Evolutionary conservation across 768 basidiomycete genomes (phyloP).

Genomic region (Collybia nuda): DNA sequence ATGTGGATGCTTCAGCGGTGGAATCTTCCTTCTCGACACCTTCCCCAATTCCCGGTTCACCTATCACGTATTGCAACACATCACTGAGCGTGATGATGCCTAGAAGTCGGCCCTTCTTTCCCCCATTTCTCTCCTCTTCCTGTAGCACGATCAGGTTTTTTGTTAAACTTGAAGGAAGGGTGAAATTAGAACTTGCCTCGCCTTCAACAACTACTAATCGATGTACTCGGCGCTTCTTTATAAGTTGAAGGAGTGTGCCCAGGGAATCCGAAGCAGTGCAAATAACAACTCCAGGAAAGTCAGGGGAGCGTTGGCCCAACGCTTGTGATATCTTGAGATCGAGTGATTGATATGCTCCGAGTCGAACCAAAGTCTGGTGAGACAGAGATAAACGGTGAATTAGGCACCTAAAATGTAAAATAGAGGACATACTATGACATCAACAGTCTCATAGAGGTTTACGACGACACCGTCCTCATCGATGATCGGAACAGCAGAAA

Average conservation of each 20-base stretch:
- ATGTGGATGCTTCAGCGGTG: not conserved
- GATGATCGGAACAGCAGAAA: constrained; percentile 96
- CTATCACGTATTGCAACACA: constrained; percentile 81
- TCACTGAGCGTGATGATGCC: constrained; percentile 90
- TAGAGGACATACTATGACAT: constrained; percentile 81
- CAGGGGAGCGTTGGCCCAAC: constrained; percentile 85
- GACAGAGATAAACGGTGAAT: constrained; percentile 5
- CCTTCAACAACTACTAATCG: constrained; percentile 94
- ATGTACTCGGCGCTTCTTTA: constrained; percentile 92
- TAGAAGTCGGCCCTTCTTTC: constrained; percentile 78
- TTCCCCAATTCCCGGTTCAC: constrained; percentile 55
- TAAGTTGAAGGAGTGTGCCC: constrained; percentile 84
- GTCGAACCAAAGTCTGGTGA: constrained; percentile 86
- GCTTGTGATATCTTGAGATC: constrained; percentile 94
- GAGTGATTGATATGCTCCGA: constrained; percentile 94
- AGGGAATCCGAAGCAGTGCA: constrained; percentile 93
- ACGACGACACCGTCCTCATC: constrained; percentile 91
- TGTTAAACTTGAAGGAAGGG: not conserved
- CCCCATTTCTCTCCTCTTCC: constrained; percentile 81
- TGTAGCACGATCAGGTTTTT: constrained; percentile 21
- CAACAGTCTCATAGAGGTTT: constrained; percentile 97
- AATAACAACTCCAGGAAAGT: constrained; percentile 96
- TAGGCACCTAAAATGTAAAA: constrained; percentile 1
- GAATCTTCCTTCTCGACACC: constrained; percentile 30
- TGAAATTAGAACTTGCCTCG: constrained; percentile 50